A percentile compares a stretch with the other conserved stretches of the same genome.
phyloP scores from a whole-genome alignment of 805 yeast species.

The Zygotorulaspora chibaensis region DNA sequence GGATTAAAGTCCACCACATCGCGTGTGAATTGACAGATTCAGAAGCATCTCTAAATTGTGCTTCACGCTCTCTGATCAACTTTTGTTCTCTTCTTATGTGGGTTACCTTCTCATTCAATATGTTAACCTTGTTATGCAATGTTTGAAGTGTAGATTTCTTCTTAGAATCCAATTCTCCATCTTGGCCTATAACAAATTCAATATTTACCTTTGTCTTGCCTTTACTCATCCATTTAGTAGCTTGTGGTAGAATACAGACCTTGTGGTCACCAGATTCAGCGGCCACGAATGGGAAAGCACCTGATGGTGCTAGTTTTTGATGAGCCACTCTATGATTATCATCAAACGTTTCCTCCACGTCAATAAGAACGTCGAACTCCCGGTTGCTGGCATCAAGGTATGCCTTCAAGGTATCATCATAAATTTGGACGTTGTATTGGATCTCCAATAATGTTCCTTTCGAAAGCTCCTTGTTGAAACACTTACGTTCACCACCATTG shows the following conservation, averaged over 20 bases:
- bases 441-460: slow-evolving; percentile 49
- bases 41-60: slow-evolving; percentile 64
- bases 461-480: slow-evolving; percentile 54
- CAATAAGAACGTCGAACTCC: slow-evolving; percentile 39
- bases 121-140: slow-evolving; percentile 54
- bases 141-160: slow-evolving; percentile 52
- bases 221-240: slow-evolving; percentile 60
- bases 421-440: slow-evolving; percentile 45
- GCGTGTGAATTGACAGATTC: slow-evolving; percentile 67
- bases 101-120: slow-evolving; percentile 50
- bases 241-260: slow-evolving; percentile 56
- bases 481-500: slow-evolving; percentile 48
- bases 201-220: slow-evolving; percentile 54
- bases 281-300: slow-evolving; percentile 71
- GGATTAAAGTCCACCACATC: slow-evolving; percentile 69
- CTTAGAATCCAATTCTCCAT: slow-evolving; percentile 62
- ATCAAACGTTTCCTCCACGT: slow-evolving; percentile 65
- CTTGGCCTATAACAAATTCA: slow-evolving; percentile 65
- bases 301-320: slow-evolving; percentile 60
- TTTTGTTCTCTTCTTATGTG: slow-evolving; percentile 65
- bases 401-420: slow-evolving; percentile 35
- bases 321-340: slow-evolving; percentile 70
- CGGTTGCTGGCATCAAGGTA: slow-evolving; percentile 36
- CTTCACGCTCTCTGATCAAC: slow-evolving; percentile 70
- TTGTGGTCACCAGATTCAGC: slow-evolving; percentile 74